Conservation (phyloP, 1,139 yeast genomes). For the Pichia sp. region DNA sequence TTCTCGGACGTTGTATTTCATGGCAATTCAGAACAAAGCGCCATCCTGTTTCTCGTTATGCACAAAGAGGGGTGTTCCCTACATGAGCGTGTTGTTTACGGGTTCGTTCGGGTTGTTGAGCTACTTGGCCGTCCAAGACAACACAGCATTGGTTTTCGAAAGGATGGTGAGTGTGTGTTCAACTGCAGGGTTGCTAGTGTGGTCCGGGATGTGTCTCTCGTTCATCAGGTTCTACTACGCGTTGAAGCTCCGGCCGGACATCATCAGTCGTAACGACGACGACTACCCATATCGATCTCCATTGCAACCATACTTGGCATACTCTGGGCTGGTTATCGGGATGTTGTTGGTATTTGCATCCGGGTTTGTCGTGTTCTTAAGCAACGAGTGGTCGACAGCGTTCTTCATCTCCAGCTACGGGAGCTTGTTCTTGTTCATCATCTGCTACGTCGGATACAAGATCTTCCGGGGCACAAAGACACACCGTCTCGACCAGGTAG, state of each 20-base stretch:
- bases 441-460: slow-evolving; percentile 56
- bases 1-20: slow-evolving; percentile 71
- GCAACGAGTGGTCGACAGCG: slow-evolving; percentile 57
- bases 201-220: slow-evolving; percentile 79
- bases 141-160: slow-evolving; percentile 63
- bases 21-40: slow-evolving; percentile 68
- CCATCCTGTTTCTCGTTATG: slow-evolving; percentile 60
- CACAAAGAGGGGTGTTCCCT: slow-evolving; percentile 67
- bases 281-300: slow-evolving; percentile 77
- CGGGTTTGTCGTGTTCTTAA: slow-evolving; percentile 68
- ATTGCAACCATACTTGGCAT: slow-evolving; percentile 72
- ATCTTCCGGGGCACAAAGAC: slow-evolving; percentile 51
- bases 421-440: slow-evolving; percentile 50
- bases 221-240: slow-evolving; percentile 71
- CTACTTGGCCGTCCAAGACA: slow-evolving; percentile 53
- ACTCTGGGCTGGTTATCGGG: slow-evolving; percentile 60
- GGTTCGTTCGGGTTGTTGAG: slow-evolving; percentile 60
- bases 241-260: slow-evolving; percentile 60
- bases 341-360: slow-evolving; percentile 52
- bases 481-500: slow-evolving; percentile 62
- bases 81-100: slow-evolving; percentile 60
- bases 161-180: slow-evolving; percentile 62
- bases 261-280: slow-evolving; percentile 56
- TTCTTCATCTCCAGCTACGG: slow-evolving; percentile 70
- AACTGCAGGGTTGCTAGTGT: slow-evolving; percentile 67